These are phyloP conservation scores for Syzygium syzygioides DNA, from an alignment of 441 rosid genomes.

Conservation along the genomic window DNA sequence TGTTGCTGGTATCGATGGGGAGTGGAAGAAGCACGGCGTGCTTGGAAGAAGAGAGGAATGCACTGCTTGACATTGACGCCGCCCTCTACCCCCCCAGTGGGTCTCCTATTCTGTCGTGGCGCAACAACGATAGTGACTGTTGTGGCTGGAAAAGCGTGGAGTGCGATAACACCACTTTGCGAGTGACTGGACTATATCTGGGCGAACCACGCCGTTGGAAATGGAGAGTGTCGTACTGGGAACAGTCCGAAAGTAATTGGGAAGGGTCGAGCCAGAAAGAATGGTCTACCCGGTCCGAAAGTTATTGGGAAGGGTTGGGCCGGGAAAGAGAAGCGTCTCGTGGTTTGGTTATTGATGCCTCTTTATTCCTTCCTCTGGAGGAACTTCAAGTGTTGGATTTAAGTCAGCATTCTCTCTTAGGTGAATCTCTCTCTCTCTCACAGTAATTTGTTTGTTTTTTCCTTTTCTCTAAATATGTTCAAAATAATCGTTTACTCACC, in stretches of 20 bases:
- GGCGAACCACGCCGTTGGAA: fast-evolving
- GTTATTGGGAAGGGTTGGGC: too few relatives aligned
- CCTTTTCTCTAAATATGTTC: background rate
- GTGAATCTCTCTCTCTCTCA: background rate
- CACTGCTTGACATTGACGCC: background rate
- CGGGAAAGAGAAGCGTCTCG: fast-evolving
- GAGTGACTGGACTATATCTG: fast-evolving
- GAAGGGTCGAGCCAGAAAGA: too few relatives aligned
- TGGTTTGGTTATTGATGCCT: background rate
- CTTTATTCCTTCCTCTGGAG: background rate
- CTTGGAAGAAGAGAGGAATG: background rate
- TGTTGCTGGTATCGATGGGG: background rate
- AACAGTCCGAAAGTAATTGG: too few relatives aligned
- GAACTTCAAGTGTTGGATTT: background rate
- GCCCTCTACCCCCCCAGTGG: background rate
- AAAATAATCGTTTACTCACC: background rate
- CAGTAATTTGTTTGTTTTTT: background rate
- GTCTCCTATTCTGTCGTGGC: background rate
- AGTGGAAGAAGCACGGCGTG: background rate
- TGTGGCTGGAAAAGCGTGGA: fast-evolving
- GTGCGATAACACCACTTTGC: background rate
- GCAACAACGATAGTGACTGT: fast-evolving
- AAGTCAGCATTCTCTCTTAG: fast-evolving
- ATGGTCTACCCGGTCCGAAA: too few relatives aligned
- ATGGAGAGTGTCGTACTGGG: background rate